Conservation (phyloP, 2,329 filamentous ascomycete genomes). For the Xylaria sp. region DNA sequence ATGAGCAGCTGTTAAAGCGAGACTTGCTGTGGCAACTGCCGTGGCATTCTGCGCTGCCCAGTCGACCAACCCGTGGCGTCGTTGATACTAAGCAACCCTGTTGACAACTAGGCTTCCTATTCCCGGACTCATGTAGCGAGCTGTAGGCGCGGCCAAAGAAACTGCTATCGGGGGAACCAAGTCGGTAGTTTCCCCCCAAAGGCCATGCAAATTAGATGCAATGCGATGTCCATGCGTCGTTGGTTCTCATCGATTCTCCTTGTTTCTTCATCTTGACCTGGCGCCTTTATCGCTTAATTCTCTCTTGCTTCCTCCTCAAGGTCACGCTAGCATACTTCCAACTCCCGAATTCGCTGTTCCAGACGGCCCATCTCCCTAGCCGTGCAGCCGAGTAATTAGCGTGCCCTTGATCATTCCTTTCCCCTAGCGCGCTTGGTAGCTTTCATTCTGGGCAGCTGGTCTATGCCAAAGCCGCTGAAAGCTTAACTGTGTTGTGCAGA, state of each 20-base stretch:
- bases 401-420: neutral
- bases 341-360: slow-evolving; percentile 17
- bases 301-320: neutral
- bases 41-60: neutral
- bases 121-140: slow-evolving; percentile 5
- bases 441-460: slow-evolving; percentile 21
- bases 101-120: neutral
- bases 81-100: neutral
- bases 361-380: slow-evolving; percentile 4
- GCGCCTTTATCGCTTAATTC: neutral
- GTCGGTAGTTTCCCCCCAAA: slow-evolving; percentile 28
- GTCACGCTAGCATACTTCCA: slow-evolving; percentile 32
- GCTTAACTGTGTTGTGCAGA: slow-evolving; percentile 33
- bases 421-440: slow-evolving; percentile 23
- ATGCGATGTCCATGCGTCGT: slow-evolving; percentile 15
- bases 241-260: slow-evolving; percentile 8
- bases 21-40: neutral
- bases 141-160: slow-evolving; percentile 8
- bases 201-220: slow-evolving; percentile 32
- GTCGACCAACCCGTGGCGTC: slow-evolving; percentile 14
- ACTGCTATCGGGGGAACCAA: slow-evolving; percentile 18
- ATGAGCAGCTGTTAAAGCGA: slow-evolving; percentile 4
- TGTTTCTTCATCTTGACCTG: slow-evolving; percentile 11
- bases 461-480: slow-evolving; percentile 24
- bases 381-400: neutral